phyloP scores from a whole-genome alignment of 305 asterid species.

The Fraxinus ornus region DNA sequence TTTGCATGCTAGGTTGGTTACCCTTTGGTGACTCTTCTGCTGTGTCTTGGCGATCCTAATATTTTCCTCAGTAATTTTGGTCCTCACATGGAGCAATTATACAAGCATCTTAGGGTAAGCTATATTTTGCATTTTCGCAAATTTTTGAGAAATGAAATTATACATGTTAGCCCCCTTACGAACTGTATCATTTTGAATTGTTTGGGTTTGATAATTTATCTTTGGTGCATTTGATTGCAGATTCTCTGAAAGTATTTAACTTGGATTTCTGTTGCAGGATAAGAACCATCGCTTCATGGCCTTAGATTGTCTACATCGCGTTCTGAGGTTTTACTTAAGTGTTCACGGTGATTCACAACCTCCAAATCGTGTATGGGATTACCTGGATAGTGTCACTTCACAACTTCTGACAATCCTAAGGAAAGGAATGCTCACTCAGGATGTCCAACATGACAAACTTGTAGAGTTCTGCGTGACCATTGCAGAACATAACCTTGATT shows the following conservation, averaged over 20 bases:
- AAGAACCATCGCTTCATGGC: constrained; percentile 99
- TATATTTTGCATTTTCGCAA: constrained; percentile 16
- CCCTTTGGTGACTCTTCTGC: constrained; percentile 97
- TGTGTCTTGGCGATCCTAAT: constrained; percentile 96
- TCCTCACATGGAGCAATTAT: constrained; percentile 93
- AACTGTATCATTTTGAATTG: background rate
- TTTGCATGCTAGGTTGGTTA: constrained; percentile 72
- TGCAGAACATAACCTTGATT: constrained; percentile 98
- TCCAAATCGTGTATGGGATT: constrained; percentile 94
- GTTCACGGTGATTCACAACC: constrained; percentile 95
- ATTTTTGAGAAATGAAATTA: constrained; percentile 12
- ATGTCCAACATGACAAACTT: constrained; percentile 96
- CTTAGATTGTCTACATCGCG: constrained; percentile 95
- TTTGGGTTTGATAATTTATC: background rate
- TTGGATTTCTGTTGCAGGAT: constrained; percentile 59
- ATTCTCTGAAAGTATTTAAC: constrained; percentile 16
- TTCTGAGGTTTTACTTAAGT: constrained; percentile 89
- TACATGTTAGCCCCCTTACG: constrained; percentile 6
- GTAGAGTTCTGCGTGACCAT: constrained; percentile 97
- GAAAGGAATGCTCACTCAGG: constrained; percentile 97
- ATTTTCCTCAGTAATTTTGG: constrained; percentile 86
- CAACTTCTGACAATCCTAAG: constrained; percentile 89
- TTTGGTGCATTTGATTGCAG: background rate
- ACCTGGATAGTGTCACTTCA: constrained; percentile 96
- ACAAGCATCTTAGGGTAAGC: constrained; percentile 93